Evolutionary conservation across 805 yeast species (phyloP).

Genomic region (Candida xyloterini): DNA sequence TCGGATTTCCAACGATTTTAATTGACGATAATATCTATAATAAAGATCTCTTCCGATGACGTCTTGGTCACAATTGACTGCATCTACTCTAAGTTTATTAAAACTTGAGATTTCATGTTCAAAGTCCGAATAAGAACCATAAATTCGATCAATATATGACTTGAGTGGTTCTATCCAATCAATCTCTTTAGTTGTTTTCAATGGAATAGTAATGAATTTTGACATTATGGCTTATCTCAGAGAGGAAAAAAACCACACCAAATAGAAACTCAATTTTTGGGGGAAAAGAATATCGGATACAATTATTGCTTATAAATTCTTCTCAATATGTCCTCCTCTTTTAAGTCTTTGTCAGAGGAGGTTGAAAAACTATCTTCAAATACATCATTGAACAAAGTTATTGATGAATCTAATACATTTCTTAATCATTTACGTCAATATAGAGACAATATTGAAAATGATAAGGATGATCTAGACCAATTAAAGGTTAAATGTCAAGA

Average conservation of each 20-base stretch:
- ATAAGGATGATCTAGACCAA: conserved; percentile 11
- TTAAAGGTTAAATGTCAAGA: conserved; percentile 14
- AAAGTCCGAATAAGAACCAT: conserved; percentile 61
- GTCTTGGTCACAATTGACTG: conserved; percentile 42
- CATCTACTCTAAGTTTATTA: conserved; percentile 57
- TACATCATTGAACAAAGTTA: conserved; percentile 30
- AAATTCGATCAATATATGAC: conserved; percentile 53
- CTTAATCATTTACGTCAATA: conserved; percentile 26
- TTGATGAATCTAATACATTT: conserved; percentile 29
- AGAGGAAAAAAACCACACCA: background rate
- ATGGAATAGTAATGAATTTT: conserved; percentile 29
- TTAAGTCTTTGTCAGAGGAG: conserved; percentile 31
- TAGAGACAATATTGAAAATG: conserved; percentile 21
- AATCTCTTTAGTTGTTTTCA: conserved; percentile 50
- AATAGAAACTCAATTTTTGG: conserved; percentile 1
- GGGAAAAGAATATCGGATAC: background rate
- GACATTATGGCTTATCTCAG: conserved; percentile 18
- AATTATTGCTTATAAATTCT: background rate
- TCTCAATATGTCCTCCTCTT: conserved; percentile 14
- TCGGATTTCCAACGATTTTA: conserved; percentile 76
- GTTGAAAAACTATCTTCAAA: conserved; percentile 27
- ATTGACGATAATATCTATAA: conserved; percentile 72
- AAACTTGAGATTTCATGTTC: conserved; percentile 52
- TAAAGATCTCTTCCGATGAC: conserved; percentile 47
- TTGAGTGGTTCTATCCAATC: conserved; percentile 67